Conservation (phyloP, 352 stramenopile species). For the Peronospora tabacina region DNA sequence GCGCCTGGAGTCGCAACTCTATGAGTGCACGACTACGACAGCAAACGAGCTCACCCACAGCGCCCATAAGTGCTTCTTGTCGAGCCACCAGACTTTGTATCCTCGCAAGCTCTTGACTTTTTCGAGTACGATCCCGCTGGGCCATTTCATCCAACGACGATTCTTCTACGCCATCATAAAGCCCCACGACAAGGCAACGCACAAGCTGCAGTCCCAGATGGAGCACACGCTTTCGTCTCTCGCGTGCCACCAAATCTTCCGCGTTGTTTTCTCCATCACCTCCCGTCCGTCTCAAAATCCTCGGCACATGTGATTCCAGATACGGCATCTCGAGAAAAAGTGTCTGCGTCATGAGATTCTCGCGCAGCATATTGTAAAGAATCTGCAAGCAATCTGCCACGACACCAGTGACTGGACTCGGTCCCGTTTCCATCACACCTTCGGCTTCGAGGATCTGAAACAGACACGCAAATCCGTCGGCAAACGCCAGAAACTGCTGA, state of each 20-base stretch:
- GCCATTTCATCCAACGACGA: constrained; percentile 48
- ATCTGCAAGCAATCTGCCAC: constrained; percentile 70
- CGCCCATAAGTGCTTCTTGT: constrained; percentile 50
- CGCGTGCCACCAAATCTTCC: constrained; percentile 16
- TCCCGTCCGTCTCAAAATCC: constrained; percentile 34
- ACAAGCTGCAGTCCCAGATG: constrained; percentile 60
- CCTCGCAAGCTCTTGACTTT: constrained; percentile 34
- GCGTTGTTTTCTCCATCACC: constrained; percentile 16
- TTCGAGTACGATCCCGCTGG: constrained; percentile 37
- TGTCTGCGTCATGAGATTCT: constrained; percentile 76
- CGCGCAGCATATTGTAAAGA: constrained; percentile 70
- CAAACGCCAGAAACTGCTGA: constrained; percentile 77
- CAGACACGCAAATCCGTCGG: constrained; percentile 65
- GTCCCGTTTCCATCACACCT: constrained; percentile 31
- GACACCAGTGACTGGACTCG: constrained; percentile 35
- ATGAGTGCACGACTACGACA: constrained; percentile 33
- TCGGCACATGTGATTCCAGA: constrained; percentile 43
- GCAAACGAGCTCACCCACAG: constrained; percentile 60
- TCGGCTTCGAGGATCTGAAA: constrained; percentile 75
- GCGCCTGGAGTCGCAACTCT: constrained; percentile 51
- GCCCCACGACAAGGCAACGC: constrained; percentile 43
- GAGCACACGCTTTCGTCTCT: constrained; percentile 45
- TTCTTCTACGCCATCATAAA: constrained; percentile 51
- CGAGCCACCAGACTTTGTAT: constrained; percentile 61
- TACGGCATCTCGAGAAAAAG: constrained; percentile 57